phyloP scores from a whole-genome alignment of 208 protist genomes.

The Leishmania arabica region DNA sequence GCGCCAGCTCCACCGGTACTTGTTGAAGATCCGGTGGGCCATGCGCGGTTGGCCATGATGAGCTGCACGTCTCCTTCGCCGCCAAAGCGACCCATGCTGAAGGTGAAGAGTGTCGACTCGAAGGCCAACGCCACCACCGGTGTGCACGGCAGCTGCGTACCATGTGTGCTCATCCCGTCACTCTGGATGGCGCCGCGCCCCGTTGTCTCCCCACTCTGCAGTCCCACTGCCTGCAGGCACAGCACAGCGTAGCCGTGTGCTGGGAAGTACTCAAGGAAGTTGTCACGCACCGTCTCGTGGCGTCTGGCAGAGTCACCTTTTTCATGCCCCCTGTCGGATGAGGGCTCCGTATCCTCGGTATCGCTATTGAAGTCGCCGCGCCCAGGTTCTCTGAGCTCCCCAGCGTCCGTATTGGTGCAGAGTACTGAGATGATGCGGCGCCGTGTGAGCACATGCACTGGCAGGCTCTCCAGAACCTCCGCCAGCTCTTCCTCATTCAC shows the following conservation, averaged over 20 bases:
- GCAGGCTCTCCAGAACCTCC: conserved; percentile 44
- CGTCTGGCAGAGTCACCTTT: background rate
- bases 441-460: conserved; percentile 43
- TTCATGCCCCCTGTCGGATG: background rate
- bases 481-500: conserved; percentile 23
- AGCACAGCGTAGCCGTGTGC: conserved; percentile 50
- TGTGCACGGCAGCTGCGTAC: conserved; percentile 7
- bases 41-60: conserved; percentile 21
- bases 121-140: conserved; percentile 30
- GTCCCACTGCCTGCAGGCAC: conserved; percentile 33
- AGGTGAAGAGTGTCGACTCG: conserved; percentile 35
- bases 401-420: background rate
- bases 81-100: conserved; percentile 29
- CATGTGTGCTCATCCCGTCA: conserved; percentile 1
- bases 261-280: conserved; percentile 62
- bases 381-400: background rate
- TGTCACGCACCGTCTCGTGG: conserved; percentile 10
- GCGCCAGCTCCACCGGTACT: background rate
- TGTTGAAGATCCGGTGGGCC: background rate
- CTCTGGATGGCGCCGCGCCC: conserved; percentile 1
- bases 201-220: conserved; percentile 6
- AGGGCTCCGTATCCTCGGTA: background rate
- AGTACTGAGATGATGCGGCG: conserved; percentile 24
- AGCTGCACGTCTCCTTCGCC: conserved; percentile 41
- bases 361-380: background rate